Percentiles rank a stretch among this genome's conserved stretches.
Conservation (phyloP, 2,329 filamentous ascomycete genomes). For the Exutisphaerella laricina region DNA sequence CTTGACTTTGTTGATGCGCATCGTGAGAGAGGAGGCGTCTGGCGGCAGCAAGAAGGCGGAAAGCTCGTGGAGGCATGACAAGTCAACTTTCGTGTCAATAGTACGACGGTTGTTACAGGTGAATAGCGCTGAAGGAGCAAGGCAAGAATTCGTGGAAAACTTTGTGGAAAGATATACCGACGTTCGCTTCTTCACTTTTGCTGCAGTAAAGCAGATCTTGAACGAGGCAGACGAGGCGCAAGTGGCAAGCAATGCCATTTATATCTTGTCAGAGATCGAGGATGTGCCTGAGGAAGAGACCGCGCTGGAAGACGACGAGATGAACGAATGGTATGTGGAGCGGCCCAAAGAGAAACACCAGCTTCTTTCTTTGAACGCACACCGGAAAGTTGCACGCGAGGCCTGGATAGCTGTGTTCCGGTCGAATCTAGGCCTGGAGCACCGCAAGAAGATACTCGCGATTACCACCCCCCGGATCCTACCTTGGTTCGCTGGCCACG, state of each 20-base stretch:
- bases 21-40: conserved; percentile 71
- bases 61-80: conserved; percentile 61
- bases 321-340: conserved; percentile 65
- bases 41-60: conserved; percentile 47
- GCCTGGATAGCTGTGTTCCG: conserved; percentile 78
- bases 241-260: conserved; percentile 54
- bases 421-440: conserved; percentile 59
- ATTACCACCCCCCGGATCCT: conserved; percentile 72
- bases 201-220: conserved; percentile 57
- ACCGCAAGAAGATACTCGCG: conserved; percentile 72
- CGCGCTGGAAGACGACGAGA: conserved; percentile 60
- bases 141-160: conserved; percentile 68
- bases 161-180: conserved; percentile 79
- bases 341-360: conserved; percentile 61
- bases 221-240: conserved; percentile 27
- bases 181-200: conserved; percentile 75
- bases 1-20: conserved; percentile 73
- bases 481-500: conserved; percentile 75
- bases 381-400: conserved; percentile 76
- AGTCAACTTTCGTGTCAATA: conserved; percentile 57
- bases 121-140: conserved; percentile 53
- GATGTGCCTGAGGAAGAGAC: conserved; percentile 62
- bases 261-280: conserved; percentile 62
- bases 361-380: conserved; percentile 59
- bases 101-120: conserved; percentile 57